Base-by-base conservation (phyloP, 2,329 filamentous ascomycete genomes). In the Myriosclerotinia scirpicola region DNA sequence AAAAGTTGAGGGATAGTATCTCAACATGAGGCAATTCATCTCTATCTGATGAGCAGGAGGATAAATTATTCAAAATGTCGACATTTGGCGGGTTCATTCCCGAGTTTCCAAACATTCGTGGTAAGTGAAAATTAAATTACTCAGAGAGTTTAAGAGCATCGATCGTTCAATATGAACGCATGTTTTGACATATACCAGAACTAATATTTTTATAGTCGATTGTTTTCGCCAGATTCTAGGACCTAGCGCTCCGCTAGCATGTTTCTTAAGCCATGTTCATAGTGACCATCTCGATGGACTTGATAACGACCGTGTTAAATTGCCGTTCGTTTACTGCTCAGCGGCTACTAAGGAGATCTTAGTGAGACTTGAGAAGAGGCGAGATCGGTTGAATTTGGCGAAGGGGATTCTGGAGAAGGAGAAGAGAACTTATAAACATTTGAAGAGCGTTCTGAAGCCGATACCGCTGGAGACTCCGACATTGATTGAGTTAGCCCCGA, bases 221-320 rank as follows among this genome's bases (percentile, higher is more conserved):
- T 92, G 88, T 79, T 97, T 97, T 73, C 86, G 91, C 34, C 80
- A 79, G 20, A 81, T 82, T 56, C 79, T 81, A 5, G 80, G 80
- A 7, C 78, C 78, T 20, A 83, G 79, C 20, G 84, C 90, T 5
- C 90, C 92, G 0, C 78, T 95, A 65, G 93, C 91, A 20, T 95
- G 90, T 76, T 97, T 98, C 75, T 82, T 98, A 36, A 96, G 91
- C 77, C 94, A 98, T 83, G 87, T 96, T 2, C 94, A 97, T 76
- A 96, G 90, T 70, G 93, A 97, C 73, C 94, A 97, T 78, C 84
- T 97, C 1, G 84, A 84, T 46, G 93, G 94, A 38, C 63, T 65
- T 50, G 63, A 65, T 0, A 83, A 97, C 1, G 92, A 96, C 72
- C 85, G 83, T 15, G 83, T 93, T 64, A 85, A 87, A 55, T 87